A percentile compares a stretch with the other conserved stretches of the same genome.
These are phyloP conservation scores for Aspergillus awamori DNA, from an alignment of 2,329 filamentous ascomycete species.

Conservation along the genomic window DNA sequence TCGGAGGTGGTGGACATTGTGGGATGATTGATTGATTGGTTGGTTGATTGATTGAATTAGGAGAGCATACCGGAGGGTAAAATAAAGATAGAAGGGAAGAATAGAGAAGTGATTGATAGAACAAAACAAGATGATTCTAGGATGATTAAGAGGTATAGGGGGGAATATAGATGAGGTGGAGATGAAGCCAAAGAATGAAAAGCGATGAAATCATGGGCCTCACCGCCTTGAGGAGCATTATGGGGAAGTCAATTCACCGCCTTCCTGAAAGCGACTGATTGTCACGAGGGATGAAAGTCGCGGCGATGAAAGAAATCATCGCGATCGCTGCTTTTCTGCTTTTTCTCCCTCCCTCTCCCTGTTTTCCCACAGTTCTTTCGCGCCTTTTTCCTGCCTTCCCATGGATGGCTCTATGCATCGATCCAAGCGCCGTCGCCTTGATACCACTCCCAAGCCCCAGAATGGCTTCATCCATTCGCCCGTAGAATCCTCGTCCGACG, in stretches of 20 bases:
- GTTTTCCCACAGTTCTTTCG: background rate
- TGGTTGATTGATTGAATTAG: no score
- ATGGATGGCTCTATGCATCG: slow-evolving; percentile 30
- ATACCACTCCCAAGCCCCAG: slow-evolving; percentile 21
- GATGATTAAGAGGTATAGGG: background rate
- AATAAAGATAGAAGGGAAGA: background rate
- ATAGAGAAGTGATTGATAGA: background rate
- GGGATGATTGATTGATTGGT: background rate
- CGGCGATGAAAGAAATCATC: slow-evolving; percentile 8
- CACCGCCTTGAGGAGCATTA: slow-evolving; percentile 1
- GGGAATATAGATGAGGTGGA: background rate
- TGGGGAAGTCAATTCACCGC: background rate
- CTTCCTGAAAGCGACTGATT: slow-evolving; percentile 4
- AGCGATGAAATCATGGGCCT: slow-evolving; percentile 12
- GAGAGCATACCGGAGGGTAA: background rate
- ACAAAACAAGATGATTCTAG: background rate
- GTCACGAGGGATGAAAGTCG: slow-evolving; percentile 9
- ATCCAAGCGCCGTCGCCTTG: slow-evolving; percentile 38
- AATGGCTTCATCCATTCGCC: slow-evolving; percentile 29
- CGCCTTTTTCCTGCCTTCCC: slow-evolving; percentile 3
- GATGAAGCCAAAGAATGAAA: background rate
- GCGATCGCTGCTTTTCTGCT: slow-evolving; percentile 1
- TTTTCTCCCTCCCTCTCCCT: background rate
- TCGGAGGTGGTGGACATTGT: slow-evolving; percentile 8
- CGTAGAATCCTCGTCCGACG: slow-evolving; percentile 44